Conservation (phyloP, 2,329 filamentous ascomycete species). For the Davidsoniella virescens region DNA sequence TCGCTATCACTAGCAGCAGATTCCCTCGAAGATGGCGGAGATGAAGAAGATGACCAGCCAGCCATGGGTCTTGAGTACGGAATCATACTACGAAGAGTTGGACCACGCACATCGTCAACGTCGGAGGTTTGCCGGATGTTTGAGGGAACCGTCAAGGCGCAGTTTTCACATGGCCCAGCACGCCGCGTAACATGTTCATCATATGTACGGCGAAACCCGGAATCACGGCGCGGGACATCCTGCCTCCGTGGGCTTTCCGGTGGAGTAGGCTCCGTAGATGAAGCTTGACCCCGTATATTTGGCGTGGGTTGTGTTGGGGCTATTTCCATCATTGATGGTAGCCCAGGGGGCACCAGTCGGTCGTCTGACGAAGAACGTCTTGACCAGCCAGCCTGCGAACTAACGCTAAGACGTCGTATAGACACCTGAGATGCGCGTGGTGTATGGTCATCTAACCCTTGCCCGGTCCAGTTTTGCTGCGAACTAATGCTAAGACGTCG, state of each 20-base stretch:
- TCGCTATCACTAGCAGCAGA: conserved; percentile 34
- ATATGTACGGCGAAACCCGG: conserved; percentile 45
- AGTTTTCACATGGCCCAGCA: conserved; percentile 51
- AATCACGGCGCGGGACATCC: conserved; percentile 32
- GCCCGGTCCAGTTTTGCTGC: too few species aligned
- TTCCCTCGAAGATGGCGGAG: conserved; percentile 35
- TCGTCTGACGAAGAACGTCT: conserved; percentile 22
- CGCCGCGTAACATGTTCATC: conserved; percentile 49
- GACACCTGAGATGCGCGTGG: conserved; percentile 13
- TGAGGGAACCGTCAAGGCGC: conserved; percentile 47
- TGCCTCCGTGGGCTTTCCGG: conserved; percentile 37
- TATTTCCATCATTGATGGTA: too few species aligned
- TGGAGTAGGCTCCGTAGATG: conserved; percentile 32
- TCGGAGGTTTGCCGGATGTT: conserved; percentile 21
- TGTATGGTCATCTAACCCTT: not conserved
- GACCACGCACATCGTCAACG: conserved; percentile 26
- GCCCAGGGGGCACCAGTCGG: too few species aligned
- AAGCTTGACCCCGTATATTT: conserved; percentile 23
- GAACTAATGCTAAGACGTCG: not conserved
- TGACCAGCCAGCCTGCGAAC: conserved; percentile 10
- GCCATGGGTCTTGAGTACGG: conserved; percentile 42
- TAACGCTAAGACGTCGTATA: not conserved
- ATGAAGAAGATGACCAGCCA: conserved; percentile 24
- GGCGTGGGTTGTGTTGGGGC: conserved; percentile 17
- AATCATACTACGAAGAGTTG: conserved; percentile 43